Base-by-base conservation (phyloP, 1,284 basidiomycete genomes). In the Phellopilus nigrolimitatus region DNA sequence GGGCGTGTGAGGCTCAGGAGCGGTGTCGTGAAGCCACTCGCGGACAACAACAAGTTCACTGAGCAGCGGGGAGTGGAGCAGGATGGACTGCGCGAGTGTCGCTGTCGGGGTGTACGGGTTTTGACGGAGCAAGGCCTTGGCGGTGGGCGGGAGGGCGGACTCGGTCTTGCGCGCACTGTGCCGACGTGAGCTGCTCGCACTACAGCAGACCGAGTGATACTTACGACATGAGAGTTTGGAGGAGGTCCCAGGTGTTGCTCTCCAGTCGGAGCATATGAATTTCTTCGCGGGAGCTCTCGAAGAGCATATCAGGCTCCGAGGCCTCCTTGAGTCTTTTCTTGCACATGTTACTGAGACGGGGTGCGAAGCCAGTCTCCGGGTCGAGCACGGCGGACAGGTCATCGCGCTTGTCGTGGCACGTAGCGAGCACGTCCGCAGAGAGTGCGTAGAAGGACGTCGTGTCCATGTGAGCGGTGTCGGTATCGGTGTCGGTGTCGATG, bases 101-200 rank as follows among this genome's bases (percentile, higher is more conserved):
- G 80, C 74, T 0, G 85, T 82, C 0, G 91, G 88, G 0, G 82
- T 86, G 66, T 89, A 91, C 0, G 86, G 85, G 61, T 92, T 91
- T 60, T 80, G 69, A 0, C 69, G 59, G 31, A 89, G 72, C 13
- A 88, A 66, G 7, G 71, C 68, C 51, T 70, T 73, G 1, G 82
- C 71, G 24, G 77, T 68, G 19, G 74, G 72, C 31, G 68, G 67
- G 6, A 68, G 60, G 2, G 71, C 65, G 30, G 70, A 68, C 41
- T 78, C 74, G 1, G 76, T 80, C 70, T 84, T 84, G 37, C 87
- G 79, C 19, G 78, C 71, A 13, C 84, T 88, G 57, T 17, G 39
- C 8, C n/a, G 8, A 19, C 12, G 7, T 41, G 5, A 36, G 48
- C 8, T 13, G 28, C 7, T 15, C 24, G 3, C 2, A 10, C 13